Percentiles rank a stretch among this genome's conserved stretches.
Evolutionary conservation across 106 monocot genomes (phyloP).

Genomic region (Chionographis japonica): DNA sequence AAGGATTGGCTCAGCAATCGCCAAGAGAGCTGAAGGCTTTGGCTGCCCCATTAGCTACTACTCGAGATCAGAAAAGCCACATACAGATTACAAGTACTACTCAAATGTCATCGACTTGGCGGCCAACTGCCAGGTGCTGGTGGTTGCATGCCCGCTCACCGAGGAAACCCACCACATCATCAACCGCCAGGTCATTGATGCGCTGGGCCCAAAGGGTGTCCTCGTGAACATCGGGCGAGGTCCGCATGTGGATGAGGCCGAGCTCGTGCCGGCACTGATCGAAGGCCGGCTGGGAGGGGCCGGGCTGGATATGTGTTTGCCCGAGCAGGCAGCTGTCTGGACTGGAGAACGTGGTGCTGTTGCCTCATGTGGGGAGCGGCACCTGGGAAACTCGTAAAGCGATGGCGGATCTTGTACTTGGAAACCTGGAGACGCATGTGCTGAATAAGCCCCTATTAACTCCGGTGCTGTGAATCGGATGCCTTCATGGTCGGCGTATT

Average conservation of each 20-base stretch:
- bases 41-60: slow-evolving; percentile 66
- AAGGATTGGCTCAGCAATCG: slow-evolving; percentile 71
- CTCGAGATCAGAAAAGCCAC: slow-evolving; percentile 59
- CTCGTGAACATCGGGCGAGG: slow-evolving; percentile 66
- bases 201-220: slow-evolving; percentile 50
- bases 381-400: slow-evolving; percentile 46
- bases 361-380: slow-evolving; percentile 65
- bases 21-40: slow-evolving; percentile 76
- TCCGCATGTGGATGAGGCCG: slow-evolving; percentile 51
- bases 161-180: slow-evolving; percentile 48
- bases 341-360: slow-evolving; percentile 61
- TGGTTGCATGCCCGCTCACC: slow-evolving; percentile 50
- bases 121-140: slow-evolving; percentile 41
- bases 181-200: slow-evolving; percentile 46
- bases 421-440: slow-evolving; percentile 61
- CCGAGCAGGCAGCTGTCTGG: slow-evolving; percentile 51
- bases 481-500: too few relatives aligned
- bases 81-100: slow-evolving; percentile 40
- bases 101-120: slow-evolving; percentile 34
- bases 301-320: slow-evolving; percentile 65
- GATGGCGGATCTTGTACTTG: slow-evolving; percentile 68
- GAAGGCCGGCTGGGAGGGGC: slow-evolving; percentile 66
- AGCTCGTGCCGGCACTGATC: slow-evolving; percentile 51
- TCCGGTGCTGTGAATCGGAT: slow-evolving; percentile 37
- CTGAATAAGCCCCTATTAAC: slow-evolving; percentile 54